These are phyloP conservation scores for Paramyrothecium roridum DNA, from an alignment of 2,329 filamentous ascomycete species.

Conservation along the genomic window DNA sequence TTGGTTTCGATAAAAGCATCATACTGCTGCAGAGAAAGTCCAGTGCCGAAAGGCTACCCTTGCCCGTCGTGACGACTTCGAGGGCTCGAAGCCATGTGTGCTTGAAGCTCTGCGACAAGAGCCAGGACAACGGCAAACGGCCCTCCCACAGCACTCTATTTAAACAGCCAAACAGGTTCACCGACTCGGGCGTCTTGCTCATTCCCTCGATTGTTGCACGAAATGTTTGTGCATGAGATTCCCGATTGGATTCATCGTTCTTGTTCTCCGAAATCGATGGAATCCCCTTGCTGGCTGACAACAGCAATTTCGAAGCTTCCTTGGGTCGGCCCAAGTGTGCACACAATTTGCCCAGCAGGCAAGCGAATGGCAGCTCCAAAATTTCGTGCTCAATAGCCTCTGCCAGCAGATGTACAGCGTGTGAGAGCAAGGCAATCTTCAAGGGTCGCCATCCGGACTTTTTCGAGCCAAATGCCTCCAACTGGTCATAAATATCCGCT, in stretches of 20 bases:
- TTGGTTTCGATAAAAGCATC: constrained; percentile 13
- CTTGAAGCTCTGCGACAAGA: constrained; percentile 18
- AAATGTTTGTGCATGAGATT: constrained; percentile 12
- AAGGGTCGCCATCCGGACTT: constrained; percentile 29
- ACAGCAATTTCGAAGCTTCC: constrained; percentile 23
- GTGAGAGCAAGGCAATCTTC: constrained; percentile 26
- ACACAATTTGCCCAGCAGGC: constrained; percentile 24
- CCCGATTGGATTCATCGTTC: neutral
- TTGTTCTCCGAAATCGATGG: constrained; percentile 6
- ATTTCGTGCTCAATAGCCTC: constrained; percentile 25
- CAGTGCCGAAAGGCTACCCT: constrained; percentile 13
- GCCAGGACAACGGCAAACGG: constrained; percentile 17
- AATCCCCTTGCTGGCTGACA: constrained; percentile 10
- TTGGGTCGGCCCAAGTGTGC: constrained; percentile 17
- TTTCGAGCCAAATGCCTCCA: constrained; percentile 25
- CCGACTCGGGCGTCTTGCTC: constrained; percentile 3
- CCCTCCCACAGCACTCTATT: constrained; percentile 13
- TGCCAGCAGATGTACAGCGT: constrained; percentile 23
- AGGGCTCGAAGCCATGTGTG: constrained; percentile 20
- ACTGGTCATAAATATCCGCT: constrained; percentile 28
- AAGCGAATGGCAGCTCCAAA: constrained; percentile 21
- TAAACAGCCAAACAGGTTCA: constrained; percentile 17
- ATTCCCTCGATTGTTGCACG: constrained; percentile 12
- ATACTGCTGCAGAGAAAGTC: constrained; percentile 19
- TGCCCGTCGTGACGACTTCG: constrained; percentile 16